These are phyloP conservation scores for Hydrangea macrophylla DNA, from an alignment of 148 eudicot species.

Conservation along the genomic window DNA sequence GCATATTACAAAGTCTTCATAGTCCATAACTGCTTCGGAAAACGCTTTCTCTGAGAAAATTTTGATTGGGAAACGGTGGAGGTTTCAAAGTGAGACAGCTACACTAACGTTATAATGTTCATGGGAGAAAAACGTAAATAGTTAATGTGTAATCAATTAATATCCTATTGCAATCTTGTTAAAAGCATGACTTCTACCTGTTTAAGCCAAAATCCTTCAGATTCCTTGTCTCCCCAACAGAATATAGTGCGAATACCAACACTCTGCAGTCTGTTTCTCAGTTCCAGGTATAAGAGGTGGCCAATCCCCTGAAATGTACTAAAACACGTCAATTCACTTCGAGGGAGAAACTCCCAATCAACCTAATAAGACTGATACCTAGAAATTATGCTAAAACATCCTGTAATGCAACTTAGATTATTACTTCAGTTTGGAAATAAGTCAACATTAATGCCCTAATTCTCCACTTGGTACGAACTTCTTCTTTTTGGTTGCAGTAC, in stretches of 20 bases:
- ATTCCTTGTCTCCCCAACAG: slow-evolving; percentile 90
- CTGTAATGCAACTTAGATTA: neutral
- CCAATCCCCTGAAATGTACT: slow-evolving; percentile 65
- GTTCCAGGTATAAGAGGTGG: slow-evolving; percentile 46
- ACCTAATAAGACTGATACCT: neutral
- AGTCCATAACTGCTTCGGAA: neutral
- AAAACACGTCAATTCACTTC: neutral
- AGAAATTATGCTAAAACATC: neutral
- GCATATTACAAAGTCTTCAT: neutral
- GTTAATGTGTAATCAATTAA: neutral
- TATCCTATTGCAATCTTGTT: neutral
- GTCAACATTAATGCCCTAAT: no score
- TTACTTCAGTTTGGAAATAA: neutral
- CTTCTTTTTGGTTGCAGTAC: no score
- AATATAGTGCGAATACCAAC: slow-evolving; percentile 66
- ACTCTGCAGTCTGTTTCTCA: slow-evolving; percentile 65
- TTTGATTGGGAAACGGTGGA: neutral
- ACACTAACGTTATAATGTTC: neutral
- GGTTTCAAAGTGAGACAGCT: neutral
- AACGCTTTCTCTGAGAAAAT: neutral
- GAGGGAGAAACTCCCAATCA: neutral
- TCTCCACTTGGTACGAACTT: no score
- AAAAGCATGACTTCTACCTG: slow-evolving; percentile 49
- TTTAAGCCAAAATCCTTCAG: slow-evolving; percentile 92
- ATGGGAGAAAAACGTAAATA: neutral